Base-by-base conservation (phyloP, 768 basidiomycete species). In the Phylloporus rhodoxanthus region DNA sequence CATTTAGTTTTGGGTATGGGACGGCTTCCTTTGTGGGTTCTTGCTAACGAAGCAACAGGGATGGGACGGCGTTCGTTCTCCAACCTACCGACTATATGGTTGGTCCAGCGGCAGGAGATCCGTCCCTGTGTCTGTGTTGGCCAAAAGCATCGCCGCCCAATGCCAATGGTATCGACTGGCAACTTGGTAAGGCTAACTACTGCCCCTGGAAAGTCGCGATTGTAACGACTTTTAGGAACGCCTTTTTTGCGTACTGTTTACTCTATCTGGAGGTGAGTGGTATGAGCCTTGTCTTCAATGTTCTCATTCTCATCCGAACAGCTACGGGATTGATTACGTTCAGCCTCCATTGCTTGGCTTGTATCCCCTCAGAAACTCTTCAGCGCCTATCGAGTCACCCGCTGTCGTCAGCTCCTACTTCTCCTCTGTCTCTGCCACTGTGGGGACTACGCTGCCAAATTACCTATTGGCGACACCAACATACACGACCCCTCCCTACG, bases 261-360 rank as follows among this genome's bases (percentile, higher is more conserved):
- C 62, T 82, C 85, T 5, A 72, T 90, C 34, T 90, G 79, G 73
- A 88, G 84, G 87, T 85, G 54, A 52, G 62, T 8, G 39, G 11
- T 8, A 34, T 5, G 14, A 28, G 29, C 20, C 15, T 20, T 34
- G 9, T 33, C 14, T n/a, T n/a, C 28, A 44, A 26, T 39, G 26
- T 48, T 48, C 26, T 47, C 43, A 7, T 25, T 13, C 51, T 57
- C 17, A 53, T 14, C 26, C 14, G 19, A 29, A 20, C 49, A 90
- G 87, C 61, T 87, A 80, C 52, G 88, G 88, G 6, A 88, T 91
- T 54, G 75, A 85, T 57, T 65, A 68, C 30, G 81, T 82, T 53
- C 88, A 91, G 62, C 73, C 85, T 7, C 88, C 88, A 15, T 72
- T 86, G 67, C 80, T 91, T 50, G 88, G 88, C n/a, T 66, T 91